Evolutionary conservation across 148 eudicot genomes (phyloP).

Genomic region (Fagopyrum homotropicum): DNA sequence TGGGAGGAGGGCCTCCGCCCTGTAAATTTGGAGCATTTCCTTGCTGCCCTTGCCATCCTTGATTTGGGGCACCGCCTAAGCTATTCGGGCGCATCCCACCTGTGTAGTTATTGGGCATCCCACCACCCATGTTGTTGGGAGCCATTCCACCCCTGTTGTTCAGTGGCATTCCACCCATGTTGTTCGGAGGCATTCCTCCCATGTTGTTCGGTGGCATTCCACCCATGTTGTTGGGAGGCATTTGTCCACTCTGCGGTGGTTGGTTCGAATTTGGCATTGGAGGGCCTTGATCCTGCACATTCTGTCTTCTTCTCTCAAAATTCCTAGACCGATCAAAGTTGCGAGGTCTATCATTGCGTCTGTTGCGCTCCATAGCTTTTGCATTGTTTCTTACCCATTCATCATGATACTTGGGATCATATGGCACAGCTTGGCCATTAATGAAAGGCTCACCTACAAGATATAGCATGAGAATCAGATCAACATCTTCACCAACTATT

Average conservation of each 20-base stretch:
- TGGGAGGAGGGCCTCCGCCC: constrained; percentile 7
- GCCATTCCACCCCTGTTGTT: constrained; percentile 22
- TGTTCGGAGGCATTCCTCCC: constrained; percentile 18
- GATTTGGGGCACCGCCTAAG: constrained; percentile 20
- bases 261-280: background rate
- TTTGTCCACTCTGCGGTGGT: background rate
- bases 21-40: constrained; percentile 17
- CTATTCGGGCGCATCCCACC: constrained; percentile 11
- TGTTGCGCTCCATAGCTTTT: constrained; percentile 77
- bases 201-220: constrained; percentile 15
- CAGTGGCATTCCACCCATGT: constrained; percentile 17
- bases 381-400: constrained; percentile 97
- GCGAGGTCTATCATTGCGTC: constrained; percentile 89
- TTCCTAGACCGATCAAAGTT: constrained; percentile 81
- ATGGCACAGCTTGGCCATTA: constrained; percentile 85
- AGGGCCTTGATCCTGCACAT: constrained; percentile 21
- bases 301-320: constrained; percentile 65
- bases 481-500: background rate
- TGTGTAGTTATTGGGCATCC: background rate
- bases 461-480: background rate
- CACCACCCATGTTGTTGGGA: constrained; percentile 24
- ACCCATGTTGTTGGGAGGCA: constrained; percentile 2
- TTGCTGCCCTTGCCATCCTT: constrained; percentile 19
- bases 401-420: constrained; percentile 93
- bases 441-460: constrained; percentile 90